Percentiles rank a stretch among this genome's conserved stretches.
phyloP scores from a whole-genome alignment of 371 early-diverging fungal genomes.

The Mortierella sp. region DNA sequence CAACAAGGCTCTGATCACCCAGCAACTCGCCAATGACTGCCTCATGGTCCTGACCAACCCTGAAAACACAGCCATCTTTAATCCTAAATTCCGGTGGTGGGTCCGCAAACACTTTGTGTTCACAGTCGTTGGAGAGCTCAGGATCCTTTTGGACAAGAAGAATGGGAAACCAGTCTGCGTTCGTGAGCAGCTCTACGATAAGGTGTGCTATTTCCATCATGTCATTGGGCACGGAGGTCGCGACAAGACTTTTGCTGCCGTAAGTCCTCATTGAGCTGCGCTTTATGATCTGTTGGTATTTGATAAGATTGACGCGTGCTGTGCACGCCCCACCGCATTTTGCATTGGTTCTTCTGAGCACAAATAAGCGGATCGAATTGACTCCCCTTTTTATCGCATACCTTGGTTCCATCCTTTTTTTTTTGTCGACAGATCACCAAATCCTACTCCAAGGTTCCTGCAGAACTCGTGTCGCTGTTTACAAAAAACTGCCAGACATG shows the following conservation, averaged over 20 bases:
- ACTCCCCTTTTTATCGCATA: background rate
- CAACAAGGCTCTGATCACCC: constrained; percentile 50
- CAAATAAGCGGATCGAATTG: background rate
- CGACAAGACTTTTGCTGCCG: constrained; percentile 54
- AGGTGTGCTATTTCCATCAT: constrained; percentile 51
- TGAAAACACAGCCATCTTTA: constrained; percentile 52
- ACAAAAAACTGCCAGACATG: constrained; percentile 54
- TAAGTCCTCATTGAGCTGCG: constrained; percentile 36
- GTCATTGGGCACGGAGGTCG: constrained; percentile 54
- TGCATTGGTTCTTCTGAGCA: too few species aligned
- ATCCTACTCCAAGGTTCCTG: constrained; percentile 53
- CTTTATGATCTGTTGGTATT: too few species aligned
- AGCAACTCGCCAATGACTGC: constrained; percentile 51
- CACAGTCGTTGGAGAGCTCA: constrained; percentile 50
- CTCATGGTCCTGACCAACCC: constrained; percentile 53
- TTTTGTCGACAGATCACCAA: constrained; percentile 40
- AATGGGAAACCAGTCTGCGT: constrained; percentile 52
- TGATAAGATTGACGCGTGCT: background rate
- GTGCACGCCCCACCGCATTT: background rate
- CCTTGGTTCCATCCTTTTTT: background rate
- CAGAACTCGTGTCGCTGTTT: constrained; percentile 51
- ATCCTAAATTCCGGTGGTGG: constrained; percentile 55
- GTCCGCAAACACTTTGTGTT: constrained; percentile 54
- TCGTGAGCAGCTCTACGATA: constrained; percentile 50
- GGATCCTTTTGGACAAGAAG: constrained; percentile 51